These are phyloP conservation scores for Botrytis sinoallii DNA, from an alignment of 2,329 filamentous ascomycete species.

Conservation along the genomic window DNA sequence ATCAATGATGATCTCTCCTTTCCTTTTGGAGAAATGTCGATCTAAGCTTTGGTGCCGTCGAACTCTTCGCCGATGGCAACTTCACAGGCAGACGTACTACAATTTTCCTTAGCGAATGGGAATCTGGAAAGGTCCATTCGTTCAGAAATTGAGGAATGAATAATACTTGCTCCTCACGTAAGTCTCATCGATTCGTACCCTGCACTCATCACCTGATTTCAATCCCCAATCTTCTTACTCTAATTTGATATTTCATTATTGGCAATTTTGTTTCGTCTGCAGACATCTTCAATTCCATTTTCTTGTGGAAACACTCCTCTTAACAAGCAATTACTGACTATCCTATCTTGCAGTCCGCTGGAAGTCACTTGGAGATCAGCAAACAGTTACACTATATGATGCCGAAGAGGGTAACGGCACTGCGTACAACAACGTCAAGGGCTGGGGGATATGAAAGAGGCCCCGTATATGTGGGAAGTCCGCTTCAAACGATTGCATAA, in stretches of 20 bases:
- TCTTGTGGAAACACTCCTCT: background rate
- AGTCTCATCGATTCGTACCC: background rate
- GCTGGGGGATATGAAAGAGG: background rate
- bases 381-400: background rate
- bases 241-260: background rate
- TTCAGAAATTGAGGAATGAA: background rate
- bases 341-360: background rate
- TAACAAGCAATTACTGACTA: background rate
- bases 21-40: background rate
- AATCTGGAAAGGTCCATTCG: background rate
- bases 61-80: background rate
- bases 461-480: background rate
- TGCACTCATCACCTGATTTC: background rate
- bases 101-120: conserved; percentile 4
- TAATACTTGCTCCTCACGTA: background rate
- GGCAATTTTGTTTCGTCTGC: background rate
- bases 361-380: background rate
- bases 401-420: background rate
- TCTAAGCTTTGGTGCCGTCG: background rate
- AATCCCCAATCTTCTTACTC: background rate
- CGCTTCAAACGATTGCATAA: background rate
- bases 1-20: background rate
- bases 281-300: background rate
- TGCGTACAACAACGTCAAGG: background rate
- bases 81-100: conserved; percentile 4